Evolutionary conservation across 306 rosid species (phyloP).

Genomic region (Vigna mungo): DNA sequence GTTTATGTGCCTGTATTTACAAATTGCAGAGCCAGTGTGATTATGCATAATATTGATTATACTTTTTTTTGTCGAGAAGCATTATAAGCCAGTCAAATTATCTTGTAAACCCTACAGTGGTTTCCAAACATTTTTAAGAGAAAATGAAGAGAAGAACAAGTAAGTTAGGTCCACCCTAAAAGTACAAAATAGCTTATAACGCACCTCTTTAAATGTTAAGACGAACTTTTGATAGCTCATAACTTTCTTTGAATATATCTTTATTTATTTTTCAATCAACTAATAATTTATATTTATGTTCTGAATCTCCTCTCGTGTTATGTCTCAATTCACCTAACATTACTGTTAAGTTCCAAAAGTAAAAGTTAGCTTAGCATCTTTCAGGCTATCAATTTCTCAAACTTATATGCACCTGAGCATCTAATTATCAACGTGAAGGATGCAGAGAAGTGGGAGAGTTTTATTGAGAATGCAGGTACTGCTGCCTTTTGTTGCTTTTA

Average conservation of each 20-base stretch:
- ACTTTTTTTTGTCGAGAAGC: not conserved
- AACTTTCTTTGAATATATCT: constrained; percentile 16
- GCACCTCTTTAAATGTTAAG: not conserved
- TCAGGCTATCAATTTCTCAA: constrained; percentile 94
- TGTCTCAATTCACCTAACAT: constrained; percentile 9
- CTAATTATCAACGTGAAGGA: constrained; percentile 85
- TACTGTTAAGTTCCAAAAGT: constrained; percentile 29
- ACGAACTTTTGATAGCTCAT: constrained; percentile 8
- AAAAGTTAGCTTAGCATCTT: constrained; percentile 39
- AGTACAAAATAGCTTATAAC: not conserved
- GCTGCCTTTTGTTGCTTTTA: no score
- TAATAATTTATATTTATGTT: constrained; percentile 5
- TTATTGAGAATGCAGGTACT: constrained; percentile 93
- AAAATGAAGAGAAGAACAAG: not conserved
- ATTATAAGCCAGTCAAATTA: not conserved
- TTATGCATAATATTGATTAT: constrained; percentile 14
- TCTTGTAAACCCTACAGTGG: not conserved
- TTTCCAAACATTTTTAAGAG: not conserved
- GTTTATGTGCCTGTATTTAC: constrained; percentile 5
- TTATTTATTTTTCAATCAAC: constrained; percentile 20
- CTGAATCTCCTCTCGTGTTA: constrained; percentile 26
- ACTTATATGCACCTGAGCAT: constrained; percentile 97
- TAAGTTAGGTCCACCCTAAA: not conserved
- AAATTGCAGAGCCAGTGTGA: not conserved
- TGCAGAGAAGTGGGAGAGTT: constrained; percentile 97